Evolutionary conservation across 345 rosid genomes (phyloP).

Genomic region (Hibiscus mutabilis): DNA sequence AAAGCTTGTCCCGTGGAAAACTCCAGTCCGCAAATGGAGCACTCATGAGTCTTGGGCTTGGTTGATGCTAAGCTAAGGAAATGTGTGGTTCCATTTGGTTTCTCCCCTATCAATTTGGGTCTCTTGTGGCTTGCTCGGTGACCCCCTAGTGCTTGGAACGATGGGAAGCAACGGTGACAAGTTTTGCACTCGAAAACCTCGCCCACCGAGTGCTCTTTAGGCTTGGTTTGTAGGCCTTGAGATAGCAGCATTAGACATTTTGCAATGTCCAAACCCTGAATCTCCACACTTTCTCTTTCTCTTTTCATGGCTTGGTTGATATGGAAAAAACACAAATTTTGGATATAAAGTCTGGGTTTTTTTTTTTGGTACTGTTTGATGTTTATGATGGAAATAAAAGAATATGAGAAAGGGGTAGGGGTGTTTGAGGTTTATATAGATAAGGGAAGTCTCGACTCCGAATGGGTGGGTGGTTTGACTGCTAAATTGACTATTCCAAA

Average conservation of each 20-base stretch:
- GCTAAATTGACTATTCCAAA: neutral
- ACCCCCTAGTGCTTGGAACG: constrained; percentile 78
- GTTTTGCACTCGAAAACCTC: constrained; percentile 44
- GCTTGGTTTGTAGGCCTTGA: constrained; percentile 23
- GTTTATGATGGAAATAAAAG: neutral
- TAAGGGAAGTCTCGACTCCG: neutral
- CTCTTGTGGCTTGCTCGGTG: constrained; percentile 74
- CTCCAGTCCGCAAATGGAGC: constrained; percentile 50
- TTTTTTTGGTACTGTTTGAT: neutral
- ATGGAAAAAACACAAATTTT: neutral
- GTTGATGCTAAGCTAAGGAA: neutral
- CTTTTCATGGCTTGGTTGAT: constrained; percentile 32
- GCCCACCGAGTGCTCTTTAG: neutral
- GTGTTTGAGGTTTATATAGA: neutral
- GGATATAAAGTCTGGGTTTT: neutral
- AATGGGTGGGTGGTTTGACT: constrained; percentile 8
- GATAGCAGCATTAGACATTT: constrained; percentile 41
- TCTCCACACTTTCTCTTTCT: constrained; percentile 30
- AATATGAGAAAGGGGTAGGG: neutral
- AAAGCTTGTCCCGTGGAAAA: constrained; percentile 64
- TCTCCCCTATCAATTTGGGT: constrained; percentile 22
- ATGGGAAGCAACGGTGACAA: constrained; percentile 48
- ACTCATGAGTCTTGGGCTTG: constrained; percentile 35
- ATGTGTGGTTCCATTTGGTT: neutral
- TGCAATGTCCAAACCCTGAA: constrained; percentile 38